These are phyloP conservation scores for Parastagonospora nodorum DNA, from an alignment of 2,329 filamentous ascomycete species.

Conservation along the genomic window DNA sequence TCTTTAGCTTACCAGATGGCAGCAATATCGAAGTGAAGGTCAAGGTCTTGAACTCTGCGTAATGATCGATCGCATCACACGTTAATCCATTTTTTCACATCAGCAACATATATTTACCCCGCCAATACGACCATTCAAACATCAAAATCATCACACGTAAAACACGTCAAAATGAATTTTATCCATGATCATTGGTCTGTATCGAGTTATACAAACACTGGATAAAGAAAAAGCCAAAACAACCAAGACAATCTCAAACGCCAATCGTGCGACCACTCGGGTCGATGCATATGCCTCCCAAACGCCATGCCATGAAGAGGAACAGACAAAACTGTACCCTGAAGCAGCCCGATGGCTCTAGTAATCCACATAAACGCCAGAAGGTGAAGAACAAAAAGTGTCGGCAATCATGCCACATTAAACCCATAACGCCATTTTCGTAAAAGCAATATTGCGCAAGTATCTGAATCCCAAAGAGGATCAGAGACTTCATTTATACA, in stretches of 20 bases:
- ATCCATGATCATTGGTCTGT: background rate
- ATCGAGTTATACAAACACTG: background rate
- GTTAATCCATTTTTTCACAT: too few relatives aligned
- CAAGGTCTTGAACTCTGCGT: too few relatives aligned
- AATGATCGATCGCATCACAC: too few relatives aligned
- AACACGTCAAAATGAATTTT: too few relatives aligned
- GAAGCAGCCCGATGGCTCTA: background rate
- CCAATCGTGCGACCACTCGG: slow-evolving; percentile 1
- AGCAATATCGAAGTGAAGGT: too few relatives aligned
- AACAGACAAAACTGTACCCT: background rate
- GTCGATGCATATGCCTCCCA: slow-evolving; percentile 2
- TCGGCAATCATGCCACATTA: background rate
- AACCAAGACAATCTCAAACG: background rate
- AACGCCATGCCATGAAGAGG: background rate
- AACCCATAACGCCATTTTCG: background rate
- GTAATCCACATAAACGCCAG: background rate
- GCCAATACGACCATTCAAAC: too few relatives aligned
- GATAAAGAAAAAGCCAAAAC: background rate
- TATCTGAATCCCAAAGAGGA: background rate
- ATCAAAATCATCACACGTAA: too few relatives aligned
- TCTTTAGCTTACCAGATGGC: too few relatives aligned
- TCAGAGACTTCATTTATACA: background rate
- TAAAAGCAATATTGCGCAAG: background rate
- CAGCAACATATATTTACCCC: too few relatives aligned
- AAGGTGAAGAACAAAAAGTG: background rate